phyloP scores from a whole-genome alignment of 2,329 filamentous ascomycete species.

The Monilinia fructigena region DNA sequence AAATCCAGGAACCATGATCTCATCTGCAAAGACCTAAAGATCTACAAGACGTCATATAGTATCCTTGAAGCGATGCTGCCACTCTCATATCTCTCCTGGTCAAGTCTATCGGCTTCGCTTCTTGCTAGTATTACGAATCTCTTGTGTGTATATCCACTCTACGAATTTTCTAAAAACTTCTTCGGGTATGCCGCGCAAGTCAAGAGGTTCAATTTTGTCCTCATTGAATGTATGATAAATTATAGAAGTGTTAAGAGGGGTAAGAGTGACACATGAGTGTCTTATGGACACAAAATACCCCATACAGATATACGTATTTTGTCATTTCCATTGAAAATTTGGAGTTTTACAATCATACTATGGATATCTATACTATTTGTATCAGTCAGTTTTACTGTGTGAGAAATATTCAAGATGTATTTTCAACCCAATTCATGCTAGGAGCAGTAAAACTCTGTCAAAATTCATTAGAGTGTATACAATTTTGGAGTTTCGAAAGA shows the following conservation, averaged over 20 bases:
- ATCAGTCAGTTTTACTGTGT: not conserved
- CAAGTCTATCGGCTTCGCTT: too few relatives aligned
- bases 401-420: not conserved
- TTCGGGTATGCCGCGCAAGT: not conserved
- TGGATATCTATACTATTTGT: not conserved
- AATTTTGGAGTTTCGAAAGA: not conserved
- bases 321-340: not conserved
- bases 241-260: not conserved
- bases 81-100: not conserved
- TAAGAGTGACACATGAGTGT: not conserved
- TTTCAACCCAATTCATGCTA: not conserved
- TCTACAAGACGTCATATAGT: too few relatives aligned
- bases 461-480: rapidly evolving
- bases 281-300: not conserved
- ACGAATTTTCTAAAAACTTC: rapidly evolving
- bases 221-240: not conserved
- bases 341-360: not conserved
- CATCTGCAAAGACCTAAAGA: not conserved
- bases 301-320: too few relatives aligned
- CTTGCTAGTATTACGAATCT: not conserved
- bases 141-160: not conserved
- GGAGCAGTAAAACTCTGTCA: not conserved
- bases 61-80: rapidly evolving
- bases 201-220: too few relatives aligned
- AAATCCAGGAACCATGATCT: not conserved